phyloP scores from a whole-genome alignment of 208 protist species.

The Leishmania lainsoni region DNA sequence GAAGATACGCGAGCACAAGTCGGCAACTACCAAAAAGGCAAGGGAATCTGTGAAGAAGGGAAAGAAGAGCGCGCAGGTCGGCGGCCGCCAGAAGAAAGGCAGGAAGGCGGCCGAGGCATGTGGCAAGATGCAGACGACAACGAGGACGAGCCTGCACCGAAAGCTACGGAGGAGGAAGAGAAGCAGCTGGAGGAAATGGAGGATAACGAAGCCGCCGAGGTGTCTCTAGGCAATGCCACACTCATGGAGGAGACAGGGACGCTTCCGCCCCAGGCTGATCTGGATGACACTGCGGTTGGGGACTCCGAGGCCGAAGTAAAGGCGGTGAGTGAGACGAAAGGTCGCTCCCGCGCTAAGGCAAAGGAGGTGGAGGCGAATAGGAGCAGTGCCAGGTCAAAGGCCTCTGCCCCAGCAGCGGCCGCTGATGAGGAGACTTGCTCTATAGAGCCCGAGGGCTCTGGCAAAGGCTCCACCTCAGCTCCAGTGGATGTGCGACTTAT shows the following conservation, averaged over 20 bases:
- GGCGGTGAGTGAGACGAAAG: neutral
- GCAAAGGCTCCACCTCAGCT: neutral
- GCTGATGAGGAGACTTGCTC: neutral
- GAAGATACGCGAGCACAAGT: neutral
- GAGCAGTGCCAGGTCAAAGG: neutral
- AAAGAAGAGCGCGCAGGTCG: neutral
- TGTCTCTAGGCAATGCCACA: neutral
- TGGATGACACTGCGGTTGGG: neutral
- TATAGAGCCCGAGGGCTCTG: neutral
- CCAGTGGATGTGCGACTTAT: conserved; percentile 14
- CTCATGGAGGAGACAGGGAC: neutral
- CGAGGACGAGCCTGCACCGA: neutral
- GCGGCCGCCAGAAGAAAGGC: neutral
- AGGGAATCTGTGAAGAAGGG: neutral
- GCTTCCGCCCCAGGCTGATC: neutral
- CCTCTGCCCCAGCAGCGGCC: neutral
- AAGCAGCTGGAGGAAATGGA: neutral
- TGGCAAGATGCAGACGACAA: neutral
- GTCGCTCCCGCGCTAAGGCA: neutral
- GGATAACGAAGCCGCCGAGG: neutral
- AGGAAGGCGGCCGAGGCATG: neutral
- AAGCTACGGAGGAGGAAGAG: neutral
- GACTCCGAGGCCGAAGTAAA: neutral
- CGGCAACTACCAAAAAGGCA: neutral
- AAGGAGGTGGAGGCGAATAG: neutral